Base-by-base conservation (phyloP, 1,284 basidiomycete species). In the Microbotryum violaceum region DNA sequence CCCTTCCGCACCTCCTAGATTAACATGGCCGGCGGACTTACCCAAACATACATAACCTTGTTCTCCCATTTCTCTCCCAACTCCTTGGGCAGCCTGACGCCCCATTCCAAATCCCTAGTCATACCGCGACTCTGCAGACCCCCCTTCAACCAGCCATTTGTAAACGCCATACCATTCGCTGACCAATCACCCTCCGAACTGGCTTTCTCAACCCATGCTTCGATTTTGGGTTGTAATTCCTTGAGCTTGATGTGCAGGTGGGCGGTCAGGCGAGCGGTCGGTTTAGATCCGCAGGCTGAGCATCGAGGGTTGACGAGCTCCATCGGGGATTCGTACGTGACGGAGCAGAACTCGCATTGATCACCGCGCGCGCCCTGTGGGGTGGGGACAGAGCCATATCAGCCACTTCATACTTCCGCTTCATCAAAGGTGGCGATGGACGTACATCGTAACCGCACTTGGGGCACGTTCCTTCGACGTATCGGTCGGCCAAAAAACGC, bases 261-360 rank as follows among this genome's bases (percentile, higher is more conserved):
- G n/a, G 87, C 85, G 1, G 96, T 94, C 47, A 74, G 72, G 49
- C 72, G 71, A 31, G 70, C 66, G 46, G 73, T 61, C 74, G 97
- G 96, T 0, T 82, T 80, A 73, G 85, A 87, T 75, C 89, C 81
- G 70, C 77, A 78, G n/a, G 97, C 81, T 68, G 96, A 86, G 77
- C 96, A 99, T 45, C 91, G 85, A n/a, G 96, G 96, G 71, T 93
- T 86, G 76, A 96, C 83, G 64, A 99, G 84, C 72, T 97, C 92
- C 63, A 94, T 83, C 2, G 92, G 89, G 64, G 96, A 94, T 44
- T 81, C 79, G 57, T 96, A 83, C 9, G 94, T 96, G 67, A 91
- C 84, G 49, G 87, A 85, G 74, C 96, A 99, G 63, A 85, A 82
- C 76, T 99, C 96, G 77, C 96, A 99, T 80, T 99, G 96, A 76